Percentiles rank a stretch among this genome's conserved stretches.
phyloP scores from a whole-genome alignment of 192 early-diverging fungal species.

The Ramicandelaber brevisporus region DNA sequence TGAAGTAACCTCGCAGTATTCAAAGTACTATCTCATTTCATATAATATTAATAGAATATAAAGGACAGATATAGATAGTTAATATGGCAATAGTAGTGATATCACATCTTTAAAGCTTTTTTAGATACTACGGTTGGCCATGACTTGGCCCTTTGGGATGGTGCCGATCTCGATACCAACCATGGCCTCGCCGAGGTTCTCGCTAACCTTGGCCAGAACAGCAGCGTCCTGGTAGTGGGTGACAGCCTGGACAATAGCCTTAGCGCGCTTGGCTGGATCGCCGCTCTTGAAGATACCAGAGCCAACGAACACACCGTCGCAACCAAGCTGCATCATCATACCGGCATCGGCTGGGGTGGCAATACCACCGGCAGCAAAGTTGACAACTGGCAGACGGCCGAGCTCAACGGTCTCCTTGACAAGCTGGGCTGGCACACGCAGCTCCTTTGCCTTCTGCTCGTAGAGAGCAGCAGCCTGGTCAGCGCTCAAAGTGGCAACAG shows the following conservation, averaged over 20 bases:
- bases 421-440: conserved; percentile 75
- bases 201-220: conserved; percentile 68
- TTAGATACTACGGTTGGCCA: conserved; percentile 36
- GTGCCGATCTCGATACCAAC: conserved; percentile 78
- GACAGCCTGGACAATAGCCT: conserved; percentile 87
- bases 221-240: conserved; percentile 81
- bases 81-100: too few relatives aligned
- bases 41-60: too few relatives aligned
- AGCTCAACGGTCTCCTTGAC: conserved; percentile 69
- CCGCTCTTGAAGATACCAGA: conserved; percentile 92
- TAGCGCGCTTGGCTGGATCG: conserved; percentile 82
- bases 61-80: too few relatives aligned
- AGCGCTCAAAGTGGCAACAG: too few relatives aligned
- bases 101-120: too few relatives aligned
- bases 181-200: conserved; percentile 89
- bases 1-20: too few relatives aligned
- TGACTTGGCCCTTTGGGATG: conserved; percentile 26
- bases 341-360: conserved; percentile 97
- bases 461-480: conserved; percentile 58
- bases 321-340: conserved; percentile 97
- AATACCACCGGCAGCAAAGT: conserved; percentile 94
- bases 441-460: conserved; percentile 86
- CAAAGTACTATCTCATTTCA: too few relatives aligned
- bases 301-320: conserved; percentile 95
- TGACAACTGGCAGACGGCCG: conserved; percentile 85